Evolutionary conservation across 179 eudicot species (phyloP), one percentile per base, ranked within the genome.

Genomic region (Silene noctiflora): DNA sequence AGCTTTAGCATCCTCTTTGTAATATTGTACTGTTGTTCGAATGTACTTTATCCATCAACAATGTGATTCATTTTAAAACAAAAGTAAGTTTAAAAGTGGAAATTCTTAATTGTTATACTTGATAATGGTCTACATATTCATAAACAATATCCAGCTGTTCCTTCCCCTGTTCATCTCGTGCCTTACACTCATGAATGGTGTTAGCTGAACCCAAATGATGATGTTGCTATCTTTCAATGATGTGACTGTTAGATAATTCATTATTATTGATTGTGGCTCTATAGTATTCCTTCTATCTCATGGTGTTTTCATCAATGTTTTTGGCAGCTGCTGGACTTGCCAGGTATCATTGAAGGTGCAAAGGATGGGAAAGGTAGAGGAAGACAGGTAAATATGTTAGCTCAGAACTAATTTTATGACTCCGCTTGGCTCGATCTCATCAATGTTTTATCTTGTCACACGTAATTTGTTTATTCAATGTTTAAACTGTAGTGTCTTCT

Each of bases 291-390:
- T 35, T 14, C 59, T 35, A 56, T 46, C 76, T 76, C 16, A 70
- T 25, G 29, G 72, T n/a, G 53, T 64, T 44, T 75, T 85, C 60
- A 19, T 46, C 63, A 14, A 53, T 81, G 29, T 72, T 56, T 69
- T 78, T 78, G 71, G 80, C 90, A 95, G 99, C 79, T 95, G 76
- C 84, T 95, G 88, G 99, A 95, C 84, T 91, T 95, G 71, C 99
- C 99, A 82, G 99, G 99, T 84, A 95, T 93, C 77, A 95, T 95
- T 64, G 99, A 95, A 78, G 98, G 98, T 85, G 98, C 98, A 42
- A 95, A 95, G 85, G 99, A 95, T 78, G 99, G 99, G 60, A 95
- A 95, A 85, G 99, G 99, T 83, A 84, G 99, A 91, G 99, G 99
- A 83, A 89, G 99, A 55, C 99, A 95, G 99, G 99, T 95, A 89